Conservation (phyloP, 331 rosid species). For the Prunus yedoensis region DNA sequence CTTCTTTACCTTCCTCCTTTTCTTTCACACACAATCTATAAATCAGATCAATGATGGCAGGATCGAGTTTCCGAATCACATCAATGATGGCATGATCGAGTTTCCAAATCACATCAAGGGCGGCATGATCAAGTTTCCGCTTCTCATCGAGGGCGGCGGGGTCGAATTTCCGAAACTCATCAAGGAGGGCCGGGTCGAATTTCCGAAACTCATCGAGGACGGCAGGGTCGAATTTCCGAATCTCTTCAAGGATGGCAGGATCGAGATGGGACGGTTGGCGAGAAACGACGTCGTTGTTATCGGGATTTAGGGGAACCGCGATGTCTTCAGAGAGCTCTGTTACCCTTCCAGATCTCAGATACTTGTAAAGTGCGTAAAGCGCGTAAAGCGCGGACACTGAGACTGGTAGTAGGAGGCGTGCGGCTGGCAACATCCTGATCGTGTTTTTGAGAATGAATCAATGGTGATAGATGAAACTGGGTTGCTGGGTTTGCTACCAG, state of each 20-base stretch:
- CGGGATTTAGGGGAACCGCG: conserved; percentile 9
- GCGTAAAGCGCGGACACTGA: not conserved
- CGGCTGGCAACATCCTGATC: not conserved
- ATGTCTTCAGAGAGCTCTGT: not conserved
- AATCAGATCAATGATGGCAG: conserved; percentile 12
- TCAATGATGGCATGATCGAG: conserved; percentile 19
- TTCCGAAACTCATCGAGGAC: not conserved
- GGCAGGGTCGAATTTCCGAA: not conserved
- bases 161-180: not conserved
- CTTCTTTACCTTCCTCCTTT: conserved; percentile 1
- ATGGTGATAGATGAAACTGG: not conserved
- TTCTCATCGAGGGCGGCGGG: conserved; percentile 31
- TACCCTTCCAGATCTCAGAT: not conserved
- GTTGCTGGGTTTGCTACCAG: not conserved
- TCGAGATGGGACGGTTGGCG: conserved; percentile 13
- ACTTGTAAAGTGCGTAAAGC: not conserved
- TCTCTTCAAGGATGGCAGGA: conserved; percentile 18
- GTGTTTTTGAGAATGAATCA: not conserved
- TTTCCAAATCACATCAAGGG: not conserved
- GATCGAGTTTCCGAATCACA: conserved; percentile 19
- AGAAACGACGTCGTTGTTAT: not conserved
- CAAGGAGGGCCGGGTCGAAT: not conserved
- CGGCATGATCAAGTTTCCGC: not conserved
- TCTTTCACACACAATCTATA: conserved; percentile 3
- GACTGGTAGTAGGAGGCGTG: not conserved